Base-by-base conservation (phyloP, 2,329 filamentous ascomycete species). In the Paraconiothyrium sp. region DNA sequence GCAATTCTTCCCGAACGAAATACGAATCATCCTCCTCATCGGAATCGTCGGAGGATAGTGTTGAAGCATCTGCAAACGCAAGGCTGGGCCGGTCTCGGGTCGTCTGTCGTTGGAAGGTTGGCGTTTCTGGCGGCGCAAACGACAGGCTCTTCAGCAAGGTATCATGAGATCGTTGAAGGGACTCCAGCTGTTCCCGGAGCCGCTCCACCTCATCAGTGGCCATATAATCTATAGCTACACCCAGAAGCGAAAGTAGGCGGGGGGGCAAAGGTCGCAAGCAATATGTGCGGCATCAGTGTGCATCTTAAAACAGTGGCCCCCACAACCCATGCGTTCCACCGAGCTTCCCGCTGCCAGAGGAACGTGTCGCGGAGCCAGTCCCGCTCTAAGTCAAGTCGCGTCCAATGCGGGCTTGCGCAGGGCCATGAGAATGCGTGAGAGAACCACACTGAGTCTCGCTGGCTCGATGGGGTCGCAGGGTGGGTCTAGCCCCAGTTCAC, bases 1-100 rank as follows among this genome's bases (percentile, higher is more conserved):
- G 75, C 22, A 85, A 67, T 16, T 78, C 72, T 16, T 71, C 69
- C 62, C 81, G 80, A 4, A 82, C 76, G 49, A 76, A 78, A 60
- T 68, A 77, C 16, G 62, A 63, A 8, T 75, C 74, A 48, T 77
- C 74, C 56, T 78, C 76, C 9, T 75, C 74, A 11, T 77, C 73
- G 61, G 72, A 76, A 59, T 74, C 72, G 43, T 75, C 74, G 30
- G 76, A 77, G 30, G 76, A 77, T 20, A 77, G 57, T 9, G 76
- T 76, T 27, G 76, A 77, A 27, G 70, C 69, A 50, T 77, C 73
- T 44, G 72, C 73, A 65, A 75, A 77, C 14, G 71, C 64, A 62
- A 72, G 68, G n/a, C 51, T 44, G 20, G 46, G 43, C 4, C 64
- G 27, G 27, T 30, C 27, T 30, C 27, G 67, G 14, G 68, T 73